Percentiles rank a stretch among this genome's conserved stretches.
phyloP scores from a whole-genome alignment of 2,329 filamentous ascomycete genomes.

The Fusarium papillatum region DNA sequence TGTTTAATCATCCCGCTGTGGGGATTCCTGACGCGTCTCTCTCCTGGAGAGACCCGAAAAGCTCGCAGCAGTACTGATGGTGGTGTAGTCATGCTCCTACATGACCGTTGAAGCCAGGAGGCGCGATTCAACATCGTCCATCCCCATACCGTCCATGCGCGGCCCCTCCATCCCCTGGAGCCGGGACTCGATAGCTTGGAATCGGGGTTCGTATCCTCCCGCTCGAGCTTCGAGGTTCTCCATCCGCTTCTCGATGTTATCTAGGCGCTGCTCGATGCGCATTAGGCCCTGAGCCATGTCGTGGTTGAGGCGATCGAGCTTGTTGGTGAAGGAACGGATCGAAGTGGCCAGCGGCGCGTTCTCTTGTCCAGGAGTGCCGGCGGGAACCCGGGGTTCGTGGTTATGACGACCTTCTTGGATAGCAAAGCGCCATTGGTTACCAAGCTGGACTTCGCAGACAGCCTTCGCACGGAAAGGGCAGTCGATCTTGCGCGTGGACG shows the following conservation, averaged over 20 bases:
- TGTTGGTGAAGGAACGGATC: conserved; percentile 70
- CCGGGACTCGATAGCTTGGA: conserved; percentile 58
- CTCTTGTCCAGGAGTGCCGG: conserved; percentile 68
- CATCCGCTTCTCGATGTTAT: conserved; percentile 67
- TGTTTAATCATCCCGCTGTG: conserved; percentile 18
- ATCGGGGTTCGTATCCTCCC: conserved; percentile 58
- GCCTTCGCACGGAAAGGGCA: conserved; percentile 75
- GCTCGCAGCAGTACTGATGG: conserved; percentile 13
- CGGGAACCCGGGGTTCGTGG: conserved; percentile 70
- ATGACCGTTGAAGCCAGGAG: conserved; percentile 59
- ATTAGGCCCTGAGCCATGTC: conserved; percentile 67
- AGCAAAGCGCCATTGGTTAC: conserved; percentile 75
- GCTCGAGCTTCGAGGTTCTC: conserved; percentile 64
- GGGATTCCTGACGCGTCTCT: conserved; percentile 1
- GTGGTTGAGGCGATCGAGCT: conserved; percentile 70
- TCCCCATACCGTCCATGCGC: conserved; percentile 58
- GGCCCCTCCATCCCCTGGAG: conserved; percentile 58
- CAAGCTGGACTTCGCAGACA: conserved; percentile 73
- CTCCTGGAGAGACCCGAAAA: conserved; percentile 16
- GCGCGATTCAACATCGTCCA: conserved; percentile 61
- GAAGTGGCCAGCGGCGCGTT: conserved; percentile 70
- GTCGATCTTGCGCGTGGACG: conserved; percentile 74
- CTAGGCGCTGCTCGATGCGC: conserved; percentile 64
- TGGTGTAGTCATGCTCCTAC: conserved; percentile 48
- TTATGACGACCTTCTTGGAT: conserved; percentile 73